Evolutionary conservation across 208 protist genomes (phyloP), one percentile per base, ranked within the genome.

Genomic region (Acanthamoeba sp.): DNA sequence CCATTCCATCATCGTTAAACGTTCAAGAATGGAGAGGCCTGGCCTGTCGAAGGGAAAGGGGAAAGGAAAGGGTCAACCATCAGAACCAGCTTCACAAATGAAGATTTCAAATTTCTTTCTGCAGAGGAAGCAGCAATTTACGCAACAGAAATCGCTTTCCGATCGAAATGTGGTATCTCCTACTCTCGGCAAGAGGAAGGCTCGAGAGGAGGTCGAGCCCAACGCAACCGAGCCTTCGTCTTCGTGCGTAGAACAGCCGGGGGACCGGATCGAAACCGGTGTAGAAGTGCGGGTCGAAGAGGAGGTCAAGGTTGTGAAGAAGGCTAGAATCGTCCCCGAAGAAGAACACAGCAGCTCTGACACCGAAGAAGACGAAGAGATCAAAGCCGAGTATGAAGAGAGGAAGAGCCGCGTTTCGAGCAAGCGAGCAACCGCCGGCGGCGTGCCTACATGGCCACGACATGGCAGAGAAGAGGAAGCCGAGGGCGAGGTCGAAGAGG

Each of bases 331-430:
- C 1, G 76, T 82, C 2, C 27, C n/a, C 7, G 71, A 82, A 34
- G 40, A 82, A 6, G 71, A 82, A 6, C 12, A 76, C 34, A 76
- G 66, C 66, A 45, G 66, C 36, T 76, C 66, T 18, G 76, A 85
- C 20, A 85, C 76, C 29, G 76, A 85, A 18, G 76, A 85, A 18
- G 76, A 85, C 76, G 76, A 85, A 57, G 76, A 85, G 42, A 85
- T 85, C 42, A 85, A 32, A 29, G 2, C 22, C 36, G 76, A 85
- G 45, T 85, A 59, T 42, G 76, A 85, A 20, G 76, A 78, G 38
- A 22, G 2, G 45, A 85, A 24, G 76, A 76, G 45, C 2, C n/a
- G 64, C 64, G 64, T 71, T 14, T 71, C 18, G 5, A 76, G 34
- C 10, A 76, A 22, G 52, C 3, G 52, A 57, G 52, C 16, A 22